These are phyloP conservation scores for Fabrea salina DNA, from an alignment of 169 alveolate genomes.

Conservation along the genomic window DNA sequence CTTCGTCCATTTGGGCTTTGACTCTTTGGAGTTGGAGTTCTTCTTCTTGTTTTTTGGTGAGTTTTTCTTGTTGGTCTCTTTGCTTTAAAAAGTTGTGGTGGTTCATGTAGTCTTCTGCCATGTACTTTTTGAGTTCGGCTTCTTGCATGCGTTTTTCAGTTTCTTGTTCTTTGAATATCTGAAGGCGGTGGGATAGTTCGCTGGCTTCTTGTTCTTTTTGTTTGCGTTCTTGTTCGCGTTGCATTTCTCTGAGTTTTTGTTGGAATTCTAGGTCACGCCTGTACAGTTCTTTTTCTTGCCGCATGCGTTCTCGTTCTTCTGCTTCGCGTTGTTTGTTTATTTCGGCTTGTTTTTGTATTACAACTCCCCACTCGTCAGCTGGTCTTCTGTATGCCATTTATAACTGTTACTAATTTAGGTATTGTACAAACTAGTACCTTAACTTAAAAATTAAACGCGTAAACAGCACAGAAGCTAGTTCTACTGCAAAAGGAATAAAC, in stretches of 20 bases:
- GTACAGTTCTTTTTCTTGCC: background rate
- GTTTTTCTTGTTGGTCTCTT: constrained; percentile 2
- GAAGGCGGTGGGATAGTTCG: background rate
- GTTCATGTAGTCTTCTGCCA: constrained; percentile 13
- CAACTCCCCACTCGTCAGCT: constrained; percentile 5
- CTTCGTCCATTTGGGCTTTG: background rate
- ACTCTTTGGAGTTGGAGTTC: background rate
- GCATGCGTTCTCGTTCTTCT: background rate
- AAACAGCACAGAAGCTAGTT: background rate
- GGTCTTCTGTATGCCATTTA: constrained; percentile 13
- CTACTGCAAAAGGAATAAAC: constrained; percentile 2
- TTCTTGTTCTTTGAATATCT: constrained; percentile 2
- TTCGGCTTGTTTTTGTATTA: constrained; percentile 14
- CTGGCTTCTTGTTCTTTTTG: background rate
- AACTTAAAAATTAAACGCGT: too few relatives aligned
- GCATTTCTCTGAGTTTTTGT: background rate
- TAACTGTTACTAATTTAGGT: too few relatives aligned
- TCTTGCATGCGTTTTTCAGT: background rate
- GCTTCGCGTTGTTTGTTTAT: background rate
- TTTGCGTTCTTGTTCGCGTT: background rate
- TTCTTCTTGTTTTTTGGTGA: background rate
- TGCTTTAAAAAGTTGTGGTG: background rate
- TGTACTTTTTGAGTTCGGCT: background rate
- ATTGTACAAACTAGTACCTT: too few relatives aligned
- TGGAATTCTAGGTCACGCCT: constrained; percentile 11